A percentile compares a stretch with the other conserved stretches of the same genome.
These are phyloP conservation scores for Aristolochia fimbriata DNA, from an alignment of 164 flowering plant species.

Conservation along the genomic window DNA sequence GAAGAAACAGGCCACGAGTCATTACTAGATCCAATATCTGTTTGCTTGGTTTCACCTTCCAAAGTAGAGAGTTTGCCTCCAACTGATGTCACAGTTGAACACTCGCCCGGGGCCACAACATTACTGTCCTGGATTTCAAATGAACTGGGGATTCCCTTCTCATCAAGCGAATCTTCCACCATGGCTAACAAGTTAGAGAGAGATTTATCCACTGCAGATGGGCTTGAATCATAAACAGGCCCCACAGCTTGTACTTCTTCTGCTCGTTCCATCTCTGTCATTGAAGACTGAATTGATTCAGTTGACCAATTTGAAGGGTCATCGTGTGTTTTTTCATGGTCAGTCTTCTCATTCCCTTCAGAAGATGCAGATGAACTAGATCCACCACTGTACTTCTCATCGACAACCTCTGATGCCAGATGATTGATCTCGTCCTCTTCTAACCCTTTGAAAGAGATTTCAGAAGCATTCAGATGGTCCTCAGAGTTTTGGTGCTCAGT, in stretches of 20 bases:
- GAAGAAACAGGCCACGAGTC: constrained; percentile 11
- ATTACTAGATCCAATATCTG: constrained; percentile 10
- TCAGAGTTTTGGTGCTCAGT: constrained; percentile 25
- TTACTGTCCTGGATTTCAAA: constrained; percentile 31
- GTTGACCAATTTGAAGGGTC: constrained; percentile 3
- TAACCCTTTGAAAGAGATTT: not conserved
- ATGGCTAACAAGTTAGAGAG: constrained; percentile 18
- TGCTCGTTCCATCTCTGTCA: constrained; percentile 5
- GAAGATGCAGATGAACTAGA: constrained; percentile 12
- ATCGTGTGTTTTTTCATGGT: constrained; percentile 3
- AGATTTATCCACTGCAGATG: constrained; percentile 23
- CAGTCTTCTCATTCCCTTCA: constrained; percentile 7
- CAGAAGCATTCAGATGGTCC: constrained; percentile 11
- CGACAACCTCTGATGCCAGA: constrained; percentile 19
- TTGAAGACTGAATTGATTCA: constrained; percentile 4
- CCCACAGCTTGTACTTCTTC: constrained; percentile 31
- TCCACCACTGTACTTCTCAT: constrained; percentile 19
- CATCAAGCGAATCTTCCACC: constrained; percentile 10
- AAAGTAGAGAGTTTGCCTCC: constrained; percentile 14
- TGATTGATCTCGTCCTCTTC: constrained; percentile 11
- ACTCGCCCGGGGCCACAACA: constrained; percentile 19
- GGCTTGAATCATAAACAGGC: constrained; percentile 77
- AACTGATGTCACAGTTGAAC: constrained; percentile 13
- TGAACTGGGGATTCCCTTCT: constrained; percentile 9
- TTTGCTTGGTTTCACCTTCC: constrained; percentile 9